Evolutionary conservation across 805 yeast species (phyloP), one percentile per base, ranked within the genome.

Genomic region (Cyberlindnera amylophila): DNA sequence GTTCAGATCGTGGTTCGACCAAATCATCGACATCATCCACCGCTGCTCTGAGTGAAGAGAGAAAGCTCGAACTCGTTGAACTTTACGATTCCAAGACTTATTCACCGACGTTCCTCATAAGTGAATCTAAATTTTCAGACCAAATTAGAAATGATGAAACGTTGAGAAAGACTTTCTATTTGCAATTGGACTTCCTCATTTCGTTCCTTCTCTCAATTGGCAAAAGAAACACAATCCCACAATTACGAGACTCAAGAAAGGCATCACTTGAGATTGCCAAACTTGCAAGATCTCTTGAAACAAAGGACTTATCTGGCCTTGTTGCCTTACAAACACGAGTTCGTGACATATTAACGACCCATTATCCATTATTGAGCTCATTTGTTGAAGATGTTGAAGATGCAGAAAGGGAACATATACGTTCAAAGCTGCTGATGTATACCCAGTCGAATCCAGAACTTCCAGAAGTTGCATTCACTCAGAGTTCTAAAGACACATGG

Each of bases 81-180:
- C 41, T 34, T 28, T 51, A 49, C 36, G 43, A 51, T 18, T 17
- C 27, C 2, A 54, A 47, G 30, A 45, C 39, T 3, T 50, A 43
- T 32, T 46, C 42, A 17, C 57, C 57, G 9, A 42, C 45, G 9
- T 50, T 45, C 31, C 45, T 46, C 15, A 36, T 53, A 13, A 47
- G 33, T 13, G 45, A 44, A 28, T 38, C 30, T 0, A 46, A 45
- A 15, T 52, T 57, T 36, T 11, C 17, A 6, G 47, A 48, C 6
- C 57, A 53, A 19, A 31, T 57, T 10, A 39, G 38, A 13, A 34
- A 34, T 4, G 56, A 57, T 37, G 21, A 32, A 1, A 23, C 41
- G 6, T 39, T 55, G 14, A 44, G 61, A 43, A 50, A 49, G 37
- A 30, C 41, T 0, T 36, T 51, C 5, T 32, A 46, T 9, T 11